Base-by-base conservation (phyloP, 2,329 filamentous ascomycete species). In the Nothomitra cinnamomea region DNA sequence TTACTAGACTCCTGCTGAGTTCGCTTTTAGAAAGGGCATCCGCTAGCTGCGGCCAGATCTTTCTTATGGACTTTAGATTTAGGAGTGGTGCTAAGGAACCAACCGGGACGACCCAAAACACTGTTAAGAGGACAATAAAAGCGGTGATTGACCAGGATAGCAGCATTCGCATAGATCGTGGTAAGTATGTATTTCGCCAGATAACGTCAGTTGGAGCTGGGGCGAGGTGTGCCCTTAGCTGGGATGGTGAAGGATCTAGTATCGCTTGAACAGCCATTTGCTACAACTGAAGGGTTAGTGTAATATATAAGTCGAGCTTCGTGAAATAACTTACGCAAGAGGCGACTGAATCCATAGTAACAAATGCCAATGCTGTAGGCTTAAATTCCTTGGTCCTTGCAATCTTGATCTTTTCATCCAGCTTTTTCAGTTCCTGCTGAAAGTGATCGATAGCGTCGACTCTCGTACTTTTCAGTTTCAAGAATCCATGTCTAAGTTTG, bases 191-290 rank as follows among this genome's bases (percentile, higher is more conserved):
- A 63, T 96, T 95, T 57, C 76, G 76, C 92, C 94, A 98, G 10
- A 96, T 79, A n/a, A 98, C 82, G 64, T 96, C 90, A 0, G 85
- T 81, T 0, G 92, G 92, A 1, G 90, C 82, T 0, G 92, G 92
- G 2, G 90, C 89, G 25, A 85, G 77, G 56, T 87, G 89, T 7
- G 90, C 89, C 53, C 95, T 72, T 4, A 98, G 75, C 56, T 85
- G 83, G 55, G 89, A 82, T 0, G 94, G 92, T 10, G 85, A 83
- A 2, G 92, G 88, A 63, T 96, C 90, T 53, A 98, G 80, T 10
- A 94, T 82, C 2, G 92, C 89, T 67, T 98, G 92, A 43, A 95
- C 87, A 22, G 89, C 87, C 88, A 96, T 95, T 70, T 98, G 92
- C 60, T 79, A 82, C 32, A 42, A 13, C 15, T 12, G 10, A n/a